Evolutionary conservation across 176 grass and related monocot genomes (phyloP), one percentile per base, ranked within the genome.

Genomic region (Ampelocalamus luodianensis): DNA sequence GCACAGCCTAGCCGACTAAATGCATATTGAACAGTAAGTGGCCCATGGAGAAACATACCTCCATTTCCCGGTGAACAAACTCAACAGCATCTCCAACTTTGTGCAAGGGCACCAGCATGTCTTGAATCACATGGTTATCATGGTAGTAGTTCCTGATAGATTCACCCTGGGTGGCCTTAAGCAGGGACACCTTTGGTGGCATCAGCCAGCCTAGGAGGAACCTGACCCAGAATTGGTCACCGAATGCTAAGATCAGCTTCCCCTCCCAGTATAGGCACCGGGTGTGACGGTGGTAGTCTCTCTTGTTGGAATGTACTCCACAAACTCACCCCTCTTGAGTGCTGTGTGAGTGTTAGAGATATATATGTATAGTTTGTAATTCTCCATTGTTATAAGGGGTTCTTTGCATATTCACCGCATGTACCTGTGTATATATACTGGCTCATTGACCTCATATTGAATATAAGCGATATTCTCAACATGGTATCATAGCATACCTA

Each of bases 231-330:
- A 92, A 99, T 78, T 99, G 97, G 78, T 99, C 97, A 0, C 77
- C 92, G 10, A 99, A 99, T 1, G 93, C 91, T 60, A 99, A 60
- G 82, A 99, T 99, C 71, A 99, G 79, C 86, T 99, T 99, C 3
- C 93, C 96, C 79, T 99, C 96, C 96, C 96, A 96, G 85, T 99
- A 99, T 40, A 99, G 67, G 56, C 88, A 91, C n/a, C 97, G 79
- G 38, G 97, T 99, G 84, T 99, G 97, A 49, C 97, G 88, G 51
- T 99, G 93, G 84, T 99, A 96, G 79, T 96, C 43, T 99, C 74
- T 74, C 97, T 94, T 17, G 92, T 99, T 0, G 93, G 97, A 61
- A 96, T 96, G 84, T 96, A 99, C 79, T 99, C 97, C 84, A 92
- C 93, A 70, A 99, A 99, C 74, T 99, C 88, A 11, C 96, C 96